Conservation (phyloP, 192 early-diverging fungal genomes). For the Irineochytrium annulatum region DNA sequence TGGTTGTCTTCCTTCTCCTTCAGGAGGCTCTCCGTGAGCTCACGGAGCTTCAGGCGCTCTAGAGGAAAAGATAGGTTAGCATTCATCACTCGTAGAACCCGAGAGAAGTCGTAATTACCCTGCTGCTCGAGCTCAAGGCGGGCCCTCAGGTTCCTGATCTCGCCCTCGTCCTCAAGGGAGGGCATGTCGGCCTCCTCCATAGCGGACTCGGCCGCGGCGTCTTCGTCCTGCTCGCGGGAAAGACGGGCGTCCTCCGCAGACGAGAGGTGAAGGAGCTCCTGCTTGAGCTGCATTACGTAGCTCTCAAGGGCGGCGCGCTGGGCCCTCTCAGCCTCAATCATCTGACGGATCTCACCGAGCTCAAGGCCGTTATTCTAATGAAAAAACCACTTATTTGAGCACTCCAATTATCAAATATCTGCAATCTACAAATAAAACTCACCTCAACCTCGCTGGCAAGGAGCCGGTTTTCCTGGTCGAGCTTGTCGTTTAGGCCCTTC, state of each 20-base stretch:
- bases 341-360: constrained; percentile 18
- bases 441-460: background rate
- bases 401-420: too few species aligned
- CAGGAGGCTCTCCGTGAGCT: constrained; percentile 21
- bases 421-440: too few species aligned
- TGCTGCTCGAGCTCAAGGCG: constrained; percentile 24
- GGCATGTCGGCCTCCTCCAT: constrained; percentile 7
- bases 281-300: constrained; percentile 31
- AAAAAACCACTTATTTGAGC: too few species aligned
- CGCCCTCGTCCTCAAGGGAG: constrained; percentile 2
- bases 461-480: constrained; percentile 2
- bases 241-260: constrained; percentile 3
- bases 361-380: constrained; percentile 9
- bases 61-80: too few species aligned
- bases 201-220: constrained; percentile 18
- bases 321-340: constrained; percentile 27
- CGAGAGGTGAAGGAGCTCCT: constrained; percentile 24
- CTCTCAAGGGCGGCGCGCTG: constrained; percentile 27
- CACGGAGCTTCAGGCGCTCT: constrained; percentile 23
- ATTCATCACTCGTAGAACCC: too few species aligned
- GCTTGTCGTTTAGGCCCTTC: constrained; percentile 13
- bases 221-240: constrained; percentile 14
- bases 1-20: constrained; percentile 16
- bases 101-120: too few species aligned
- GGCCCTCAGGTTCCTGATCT: constrained; percentile 4